Conservation (phyloP, 768 basidiomycete species). For the Porpolomopsis calyptriformis region DNA sequence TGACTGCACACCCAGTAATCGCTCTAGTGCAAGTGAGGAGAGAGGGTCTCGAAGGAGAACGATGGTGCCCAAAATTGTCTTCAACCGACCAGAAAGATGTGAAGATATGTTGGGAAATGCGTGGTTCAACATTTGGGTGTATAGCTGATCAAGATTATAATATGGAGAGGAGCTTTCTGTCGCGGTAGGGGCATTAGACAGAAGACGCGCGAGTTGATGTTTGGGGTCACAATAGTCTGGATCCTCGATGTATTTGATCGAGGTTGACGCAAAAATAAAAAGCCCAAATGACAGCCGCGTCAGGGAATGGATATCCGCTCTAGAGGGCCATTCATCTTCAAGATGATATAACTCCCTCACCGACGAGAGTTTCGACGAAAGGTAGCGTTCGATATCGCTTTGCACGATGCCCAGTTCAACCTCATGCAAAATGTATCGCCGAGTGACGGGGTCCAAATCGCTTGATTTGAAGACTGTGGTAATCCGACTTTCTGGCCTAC, state of each 20-base stretch:
- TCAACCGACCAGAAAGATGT: background rate
- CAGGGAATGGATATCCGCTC: constrained; percentile 3
- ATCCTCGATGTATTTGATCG: constrained; percentile 16
- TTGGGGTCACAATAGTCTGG: constrained; percentile 5
- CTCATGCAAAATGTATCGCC: background rate
- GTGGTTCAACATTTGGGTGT: background rate
- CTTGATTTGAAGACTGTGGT: background rate
- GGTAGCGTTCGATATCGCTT: constrained; percentile 13
- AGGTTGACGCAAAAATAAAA: background rate
- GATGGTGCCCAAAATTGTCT: background rate
- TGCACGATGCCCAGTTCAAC: constrained; percentile 1
- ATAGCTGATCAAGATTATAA: background rate
- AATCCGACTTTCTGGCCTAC: constrained; percentile 21
- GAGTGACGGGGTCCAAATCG: background rate
- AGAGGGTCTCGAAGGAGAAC: background rate
- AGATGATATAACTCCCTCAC: constrained; percentile 5
- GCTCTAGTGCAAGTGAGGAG: constrained; percentile 1
- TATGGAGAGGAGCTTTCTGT: background rate
- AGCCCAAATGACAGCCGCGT: background rate
- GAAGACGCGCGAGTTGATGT: constrained; percentile 7
- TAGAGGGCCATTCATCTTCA: constrained; percentile 14
- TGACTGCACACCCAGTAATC: background rate
- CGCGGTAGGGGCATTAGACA: background rate
- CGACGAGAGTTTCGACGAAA: constrained; percentile 9
- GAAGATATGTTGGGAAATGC: background rate